A percentile compares a stretch with the other conserved stretches of the same genome.
Evolutionary conservation across 805 yeast genomes (phyloP).

Genomic region (Candida corydali): DNA sequence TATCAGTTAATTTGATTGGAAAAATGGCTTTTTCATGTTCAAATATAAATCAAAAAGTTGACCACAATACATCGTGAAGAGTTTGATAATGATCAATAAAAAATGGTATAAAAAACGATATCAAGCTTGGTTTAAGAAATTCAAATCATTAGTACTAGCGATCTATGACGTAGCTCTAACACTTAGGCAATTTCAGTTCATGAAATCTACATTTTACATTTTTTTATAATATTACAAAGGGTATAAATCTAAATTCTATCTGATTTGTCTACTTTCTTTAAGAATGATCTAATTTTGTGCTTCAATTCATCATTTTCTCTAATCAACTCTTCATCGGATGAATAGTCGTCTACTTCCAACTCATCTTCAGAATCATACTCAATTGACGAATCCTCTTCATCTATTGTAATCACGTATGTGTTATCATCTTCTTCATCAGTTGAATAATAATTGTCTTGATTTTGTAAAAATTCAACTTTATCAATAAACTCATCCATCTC

Average conservation of each 20-base stretch:
- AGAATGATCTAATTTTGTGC: background rate
- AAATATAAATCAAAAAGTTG: too few species aligned
- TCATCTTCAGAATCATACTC: conserved; percentile 5
- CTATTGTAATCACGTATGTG: conserved; percentile 12
- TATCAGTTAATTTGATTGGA: too few species aligned
- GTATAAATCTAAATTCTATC: conserved; percentile 1
- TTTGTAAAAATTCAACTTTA: conserved; percentile 13
- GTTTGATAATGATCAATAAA: too few species aligned
- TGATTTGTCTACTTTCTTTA: conserved; percentile 1
- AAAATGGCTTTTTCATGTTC: too few species aligned
- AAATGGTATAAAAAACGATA: too few species aligned
- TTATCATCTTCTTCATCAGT: conserved; percentile 15
- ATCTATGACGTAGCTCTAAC: too few species aligned
- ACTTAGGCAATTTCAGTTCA: too few species aligned
- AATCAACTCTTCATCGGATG: background rate
- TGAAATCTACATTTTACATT: too few species aligned
- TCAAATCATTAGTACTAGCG: too few species aligned
- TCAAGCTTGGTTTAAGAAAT: too few species aligned
- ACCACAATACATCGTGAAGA: too few species aligned
- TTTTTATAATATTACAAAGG: too few species aligned
- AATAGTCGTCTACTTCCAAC: conserved; percentile 2
- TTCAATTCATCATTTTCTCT: background rate
- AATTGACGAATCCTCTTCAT: background rate
- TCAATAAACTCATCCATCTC: conserved; percentile 14
- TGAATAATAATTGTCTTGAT: conserved; percentile 11